Percentiles rank a stretch among this genome's conserved stretches.
Evolutionary conservation across 2,329 filamentous ascomycete species (phyloP).

Genomic region (Macrophomina phaseolina): DNA sequence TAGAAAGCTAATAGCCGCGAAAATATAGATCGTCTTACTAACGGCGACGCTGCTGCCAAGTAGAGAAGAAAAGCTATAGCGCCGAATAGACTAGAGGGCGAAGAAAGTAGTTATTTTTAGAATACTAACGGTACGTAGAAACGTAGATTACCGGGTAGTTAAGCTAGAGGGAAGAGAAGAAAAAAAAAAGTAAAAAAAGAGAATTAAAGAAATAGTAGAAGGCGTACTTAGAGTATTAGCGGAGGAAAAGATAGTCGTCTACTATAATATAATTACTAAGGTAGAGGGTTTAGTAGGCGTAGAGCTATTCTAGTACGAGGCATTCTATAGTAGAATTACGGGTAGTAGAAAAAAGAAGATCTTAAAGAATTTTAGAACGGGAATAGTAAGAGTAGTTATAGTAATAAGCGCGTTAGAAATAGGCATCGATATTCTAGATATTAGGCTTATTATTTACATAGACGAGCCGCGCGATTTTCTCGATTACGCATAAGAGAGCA

Average conservation of each 20-base stretch:
- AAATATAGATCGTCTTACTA: conserved; percentile 35
- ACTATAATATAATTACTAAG: conserved; percentile 13
- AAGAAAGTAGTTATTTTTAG: conserved; percentile 29
- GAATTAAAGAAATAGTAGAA: too few relatives aligned
- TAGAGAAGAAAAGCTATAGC: conserved; percentile 26
- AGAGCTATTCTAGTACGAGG: neutral
- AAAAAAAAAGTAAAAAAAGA: too few relatives aligned
- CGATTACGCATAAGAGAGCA: too few relatives aligned
- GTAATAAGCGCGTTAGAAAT: conserved; percentile 31
- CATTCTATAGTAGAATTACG: conserved; percentile 2
- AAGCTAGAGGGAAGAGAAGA: too few relatives aligned
- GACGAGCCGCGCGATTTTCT: conserved; percentile 12
- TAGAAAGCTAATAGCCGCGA: conserved; percentile 29
- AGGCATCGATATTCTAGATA: conserved; percentile 28
- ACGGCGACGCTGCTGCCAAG: conserved; percentile 32
- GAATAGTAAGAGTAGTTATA: conserved; percentile 27
- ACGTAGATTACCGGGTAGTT: too few relatives aligned
- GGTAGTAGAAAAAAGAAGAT: conserved; percentile 27
- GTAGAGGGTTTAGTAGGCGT: conserved; percentile 2
- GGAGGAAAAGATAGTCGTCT: neutral
- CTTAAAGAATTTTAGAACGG: conserved; percentile 1
- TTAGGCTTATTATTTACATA: conserved; percentile 28
- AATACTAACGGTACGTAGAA: neutral
- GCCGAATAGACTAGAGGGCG: conserved; percentile 27
- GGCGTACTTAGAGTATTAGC: too few relatives aligned